These are phyloP conservation scores for Monilinia aucupariae DNA, from an alignment of 2,329 filamentous ascomycete genomes.

Conservation along the genomic window DNA sequence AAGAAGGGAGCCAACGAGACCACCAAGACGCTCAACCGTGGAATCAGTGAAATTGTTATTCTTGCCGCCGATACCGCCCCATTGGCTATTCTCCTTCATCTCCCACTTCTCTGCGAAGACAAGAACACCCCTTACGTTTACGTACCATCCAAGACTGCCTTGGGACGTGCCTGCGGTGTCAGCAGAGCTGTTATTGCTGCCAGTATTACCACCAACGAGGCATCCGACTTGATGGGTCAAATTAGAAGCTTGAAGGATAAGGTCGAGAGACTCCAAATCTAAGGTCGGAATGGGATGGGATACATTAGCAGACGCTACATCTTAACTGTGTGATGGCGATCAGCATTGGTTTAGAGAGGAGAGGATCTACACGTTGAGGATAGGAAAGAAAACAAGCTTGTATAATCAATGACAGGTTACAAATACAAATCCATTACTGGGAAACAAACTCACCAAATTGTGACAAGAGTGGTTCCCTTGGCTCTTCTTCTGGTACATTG, in stretches of 20 bases:
- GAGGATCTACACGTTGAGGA: background rate
- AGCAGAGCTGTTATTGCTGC: conserved; percentile 80
- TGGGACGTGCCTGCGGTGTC: conserved; percentile 87
- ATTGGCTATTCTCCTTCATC: conserved; percentile 80
- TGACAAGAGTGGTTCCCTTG: background rate
- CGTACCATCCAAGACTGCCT: conserved; percentile 72
- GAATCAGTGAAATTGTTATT: conserved; percentile 83
- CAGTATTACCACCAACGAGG: conserved; percentile 88
- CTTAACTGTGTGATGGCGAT: conserved; percentile 15
- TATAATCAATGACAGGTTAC: background rate
- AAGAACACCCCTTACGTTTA: conserved; percentile 71
- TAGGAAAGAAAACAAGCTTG: background rate
- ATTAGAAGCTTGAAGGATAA: conserved; percentile 89
- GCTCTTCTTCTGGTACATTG: background rate
- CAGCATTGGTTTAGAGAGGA: background rate
- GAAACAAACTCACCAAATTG: background rate
- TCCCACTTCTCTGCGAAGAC: conserved; percentile 83
- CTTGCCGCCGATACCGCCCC: conserved; percentile 84
- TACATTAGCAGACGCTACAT: conserved; percentile 12
- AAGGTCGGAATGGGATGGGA: conserved; percentile 35
- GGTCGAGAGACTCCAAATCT: conserved; percentile 94
- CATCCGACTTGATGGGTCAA: conserved; percentile 78
- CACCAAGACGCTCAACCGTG: conserved; percentile 86
- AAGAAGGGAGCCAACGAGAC: conserved; percentile 87
- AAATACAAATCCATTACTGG: conserved; percentile 10